Conservation (phyloP, 2,329 filamentous ascomycete genomes). For the Alternaria triticimaculans region DNA sequence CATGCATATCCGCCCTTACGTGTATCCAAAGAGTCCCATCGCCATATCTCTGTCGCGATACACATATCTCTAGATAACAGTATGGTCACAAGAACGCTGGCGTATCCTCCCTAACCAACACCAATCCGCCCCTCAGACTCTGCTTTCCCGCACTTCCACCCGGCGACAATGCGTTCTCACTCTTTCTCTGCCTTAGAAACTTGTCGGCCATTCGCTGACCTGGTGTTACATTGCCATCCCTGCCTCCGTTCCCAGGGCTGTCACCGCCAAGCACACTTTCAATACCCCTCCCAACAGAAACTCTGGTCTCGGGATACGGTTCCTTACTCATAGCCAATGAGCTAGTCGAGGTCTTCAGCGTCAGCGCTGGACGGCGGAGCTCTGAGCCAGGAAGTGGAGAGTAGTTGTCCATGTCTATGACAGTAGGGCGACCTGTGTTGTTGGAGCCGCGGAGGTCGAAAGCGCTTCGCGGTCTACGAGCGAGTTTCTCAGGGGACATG, state of each 20-base stretch:
- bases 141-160: slow-evolving; percentile 1
- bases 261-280: slow-evolving; percentile 16
- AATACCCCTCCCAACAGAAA: slow-evolving; percentile 14
- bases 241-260: neutral
- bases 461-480: slow-evolving; percentile 39
- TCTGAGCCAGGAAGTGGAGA: slow-evolving; percentile 12
- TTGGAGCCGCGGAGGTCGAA: slow-evolving; percentile 37
- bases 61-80: neutral
- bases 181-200: slow-evolving; percentile 33
- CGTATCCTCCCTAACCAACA: slow-evolving; percentile 29
- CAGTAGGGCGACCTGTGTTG: neutral
- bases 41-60: neutral
- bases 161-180: slow-evolving; percentile 2
- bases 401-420: neutral
- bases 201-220: slow-evolving; percentile 42
- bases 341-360: slow-evolving; percentile 14
- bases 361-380: slow-evolving; percentile 4
- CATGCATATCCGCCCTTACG: neutral
- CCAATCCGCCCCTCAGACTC: slow-evolving; percentile 8
- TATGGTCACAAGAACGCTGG: slow-evolving; percentile 28
- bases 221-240: slow-evolving; percentile 31
- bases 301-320: slow-evolving; percentile 8
- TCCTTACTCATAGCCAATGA: slow-evolving; percentile 26
- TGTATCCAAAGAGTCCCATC: neutral
- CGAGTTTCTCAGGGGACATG: slow-evolving; percentile 28